These are phyloP conservation scores for Boletales sp. DNA, from an alignment of 768 basidiomycete species.

Conservation along the genomic window DNA sequence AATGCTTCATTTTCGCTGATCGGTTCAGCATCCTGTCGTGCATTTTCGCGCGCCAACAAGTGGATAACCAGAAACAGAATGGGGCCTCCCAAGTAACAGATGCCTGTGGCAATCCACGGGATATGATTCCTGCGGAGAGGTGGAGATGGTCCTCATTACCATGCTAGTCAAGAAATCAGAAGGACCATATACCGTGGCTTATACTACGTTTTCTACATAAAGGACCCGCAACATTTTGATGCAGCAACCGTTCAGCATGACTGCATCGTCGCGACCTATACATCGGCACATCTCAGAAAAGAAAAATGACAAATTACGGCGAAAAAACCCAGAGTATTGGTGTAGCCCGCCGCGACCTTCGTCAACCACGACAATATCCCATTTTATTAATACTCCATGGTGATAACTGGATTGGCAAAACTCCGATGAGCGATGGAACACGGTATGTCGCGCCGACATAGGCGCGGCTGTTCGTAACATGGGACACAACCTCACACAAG, in stretches of 20 bases:
- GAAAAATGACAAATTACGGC: conserved; percentile 6
- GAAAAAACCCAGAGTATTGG: conserved; percentile 63
- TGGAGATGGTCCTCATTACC: not conserved
- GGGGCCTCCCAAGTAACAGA: conserved; percentile 57
- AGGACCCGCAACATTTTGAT: conserved; percentile 66
- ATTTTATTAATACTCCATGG: conserved; percentile 63
- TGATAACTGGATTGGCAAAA: conserved; percentile 57
- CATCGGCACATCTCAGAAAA: not conserved
- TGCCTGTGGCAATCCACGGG: conserved; percentile 74
- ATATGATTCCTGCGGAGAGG: conserved; percentile 51
- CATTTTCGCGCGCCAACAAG: conserved; percentile 58
- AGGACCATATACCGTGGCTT: conserved; percentile 49
- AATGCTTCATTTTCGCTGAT: conserved; percentile 57
- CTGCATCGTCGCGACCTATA: conserved; percentile 44
- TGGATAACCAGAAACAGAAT: conserved; percentile 48
- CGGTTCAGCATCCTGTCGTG: conserved; percentile 55
- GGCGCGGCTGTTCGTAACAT: conserved; percentile 53
- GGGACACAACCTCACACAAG: too few relatives aligned
- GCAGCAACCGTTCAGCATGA: conserved; percentile 70
- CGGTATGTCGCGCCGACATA: conserved; percentile 59
- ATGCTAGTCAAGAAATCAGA: not conserved
- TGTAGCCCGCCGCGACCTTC: conserved; percentile 65
- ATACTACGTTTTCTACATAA: conserved; percentile 76
- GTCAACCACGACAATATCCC: conserved; percentile 68
- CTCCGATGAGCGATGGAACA: conserved; percentile 62